Percentiles rank a stretch among this genome's conserved stretches.
These are phyloP conservation scores for Forsythia viridissima DNA, from an alignment of 257 asterid genomes.

Conservation along the genomic window DNA sequence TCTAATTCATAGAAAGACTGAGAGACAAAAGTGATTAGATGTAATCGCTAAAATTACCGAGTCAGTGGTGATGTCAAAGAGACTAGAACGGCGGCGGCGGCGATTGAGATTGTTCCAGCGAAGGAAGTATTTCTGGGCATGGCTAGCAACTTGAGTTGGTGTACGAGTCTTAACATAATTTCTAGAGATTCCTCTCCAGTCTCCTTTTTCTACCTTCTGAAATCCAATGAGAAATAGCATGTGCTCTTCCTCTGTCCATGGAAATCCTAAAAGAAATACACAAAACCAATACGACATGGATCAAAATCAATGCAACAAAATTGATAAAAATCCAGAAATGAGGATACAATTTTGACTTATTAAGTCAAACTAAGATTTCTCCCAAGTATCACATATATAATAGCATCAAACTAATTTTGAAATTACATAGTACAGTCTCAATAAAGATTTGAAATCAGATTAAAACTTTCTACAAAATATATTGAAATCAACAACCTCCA, in stretches of 20 bases:
- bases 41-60: constrained; percentile 44
- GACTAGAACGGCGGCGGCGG: constrained; percentile 91
- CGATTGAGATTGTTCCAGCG: constrained; percentile 73
- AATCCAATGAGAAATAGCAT: constrained; percentile 78
- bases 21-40: neutral
- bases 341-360: neutral
- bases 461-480: neutral
- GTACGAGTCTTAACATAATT: constrained; percentile 87
- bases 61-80: constrained; percentile 84
- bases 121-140: constrained; percentile 86
- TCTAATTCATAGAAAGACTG: neutral
- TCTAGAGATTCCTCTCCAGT: constrained; percentile 89
- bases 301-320: constrained; percentile 1
- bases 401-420: neutral
- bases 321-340: constrained; percentile 11
- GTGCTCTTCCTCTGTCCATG: constrained; percentile 94
- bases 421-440: neutral
- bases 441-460: neutral
- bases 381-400: neutral
- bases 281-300: neutral
- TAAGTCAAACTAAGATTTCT: neutral
- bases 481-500: neutral
- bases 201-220: constrained; percentile 81
- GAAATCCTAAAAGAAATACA: constrained; percentile 54
- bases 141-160: constrained; percentile 96